phyloP scores from a whole-genome alignment of 2,329 filamentous ascomycete species.

The Arthrinium phaeospermum region DNA sequence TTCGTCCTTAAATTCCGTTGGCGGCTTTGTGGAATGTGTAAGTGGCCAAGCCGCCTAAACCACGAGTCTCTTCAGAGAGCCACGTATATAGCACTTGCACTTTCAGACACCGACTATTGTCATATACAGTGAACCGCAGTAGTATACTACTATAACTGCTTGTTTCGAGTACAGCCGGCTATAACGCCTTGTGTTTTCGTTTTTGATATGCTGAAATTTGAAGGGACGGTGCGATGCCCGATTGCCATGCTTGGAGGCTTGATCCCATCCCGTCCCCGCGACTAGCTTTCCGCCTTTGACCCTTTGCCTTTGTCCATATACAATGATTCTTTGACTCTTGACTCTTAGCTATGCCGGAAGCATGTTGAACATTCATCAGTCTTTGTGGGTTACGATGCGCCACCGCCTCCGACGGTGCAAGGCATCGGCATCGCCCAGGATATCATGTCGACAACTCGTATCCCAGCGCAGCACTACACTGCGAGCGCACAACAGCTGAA shows the following conservation, averaged over 20 bases:
- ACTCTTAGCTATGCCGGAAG: neutral
- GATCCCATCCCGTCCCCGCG: neutral
- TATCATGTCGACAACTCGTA: neutral
- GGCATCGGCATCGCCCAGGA: neutral
- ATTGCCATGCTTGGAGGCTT: neutral
- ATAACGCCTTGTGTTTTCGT: neutral
- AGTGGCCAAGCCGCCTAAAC: neutral
- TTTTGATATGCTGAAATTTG: too few species aligned
- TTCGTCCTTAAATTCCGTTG: neutral
- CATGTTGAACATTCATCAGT: neutral
- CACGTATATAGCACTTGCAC: neutral
- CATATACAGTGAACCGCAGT: neutral
- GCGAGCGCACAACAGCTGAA: neutral
- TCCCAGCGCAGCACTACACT: neutral
- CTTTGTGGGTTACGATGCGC: neutral
- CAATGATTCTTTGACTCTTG: neutral
- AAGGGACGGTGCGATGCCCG: neutral
- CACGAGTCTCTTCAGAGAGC: neutral
- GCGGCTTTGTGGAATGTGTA: neutral
- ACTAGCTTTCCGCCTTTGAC: neutral
- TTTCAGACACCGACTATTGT: neutral
- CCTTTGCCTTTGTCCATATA: neutral
- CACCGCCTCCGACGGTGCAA: neutral
- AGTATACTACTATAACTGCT: neutral
- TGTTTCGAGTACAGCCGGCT: neutral